phyloP scores from a whole-genome alignment of 2,329 filamentous ascomycete genomes.

The Fusarium sororula region DNA sequence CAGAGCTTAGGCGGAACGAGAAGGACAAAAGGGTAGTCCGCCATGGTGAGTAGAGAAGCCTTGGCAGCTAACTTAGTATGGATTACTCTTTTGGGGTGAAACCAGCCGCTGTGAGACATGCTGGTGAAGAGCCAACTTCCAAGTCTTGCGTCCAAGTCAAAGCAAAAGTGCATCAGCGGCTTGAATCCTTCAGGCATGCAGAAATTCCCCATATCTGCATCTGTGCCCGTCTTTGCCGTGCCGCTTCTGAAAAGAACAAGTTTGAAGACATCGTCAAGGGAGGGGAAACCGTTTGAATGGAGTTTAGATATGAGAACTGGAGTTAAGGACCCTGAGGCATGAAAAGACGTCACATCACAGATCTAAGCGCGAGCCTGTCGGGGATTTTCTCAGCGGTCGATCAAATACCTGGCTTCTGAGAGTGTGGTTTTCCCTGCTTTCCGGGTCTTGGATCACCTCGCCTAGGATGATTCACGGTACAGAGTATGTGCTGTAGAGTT shows the following conservation, averaged over 20 bases:
- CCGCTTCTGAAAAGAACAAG: not conserved
- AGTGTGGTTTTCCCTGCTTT: slow-evolving; percentile 14
- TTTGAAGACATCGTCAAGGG: not conserved
- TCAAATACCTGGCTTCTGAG: not conserved
- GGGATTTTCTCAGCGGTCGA: slow-evolving; percentile 2
- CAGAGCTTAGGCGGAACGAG: not conserved
- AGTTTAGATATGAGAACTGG: slow-evolving; percentile 25
- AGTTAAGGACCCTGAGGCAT: slow-evolving; percentile 17
- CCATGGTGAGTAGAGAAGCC: not conserved
- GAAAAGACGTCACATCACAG: slow-evolving; percentile 26
- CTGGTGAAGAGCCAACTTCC: not conserved
- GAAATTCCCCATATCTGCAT: not conserved
- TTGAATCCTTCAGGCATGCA: slow-evolving; percentile 1
- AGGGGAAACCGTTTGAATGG: not conserved
- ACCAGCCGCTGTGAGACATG: slow-evolving; percentile 13
- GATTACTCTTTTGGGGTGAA: slow-evolving; percentile 6
- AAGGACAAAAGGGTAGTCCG: not conserved
- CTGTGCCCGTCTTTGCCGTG: not conserved
- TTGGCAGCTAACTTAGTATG: not conserved
- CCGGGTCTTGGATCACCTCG: not conserved
- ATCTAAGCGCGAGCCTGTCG: slow-evolving; percentile 13
- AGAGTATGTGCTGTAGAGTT: not conserved
- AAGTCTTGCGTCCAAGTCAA: not conserved
- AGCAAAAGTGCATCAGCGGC: slow-evolving; percentile 20
- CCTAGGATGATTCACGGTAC: not conserved